These are phyloP conservation scores for Megacollybia platyphylla DNA, from an alignment of 1,284 basidiomycete genomes.

Conservation along the genomic window DNA sequence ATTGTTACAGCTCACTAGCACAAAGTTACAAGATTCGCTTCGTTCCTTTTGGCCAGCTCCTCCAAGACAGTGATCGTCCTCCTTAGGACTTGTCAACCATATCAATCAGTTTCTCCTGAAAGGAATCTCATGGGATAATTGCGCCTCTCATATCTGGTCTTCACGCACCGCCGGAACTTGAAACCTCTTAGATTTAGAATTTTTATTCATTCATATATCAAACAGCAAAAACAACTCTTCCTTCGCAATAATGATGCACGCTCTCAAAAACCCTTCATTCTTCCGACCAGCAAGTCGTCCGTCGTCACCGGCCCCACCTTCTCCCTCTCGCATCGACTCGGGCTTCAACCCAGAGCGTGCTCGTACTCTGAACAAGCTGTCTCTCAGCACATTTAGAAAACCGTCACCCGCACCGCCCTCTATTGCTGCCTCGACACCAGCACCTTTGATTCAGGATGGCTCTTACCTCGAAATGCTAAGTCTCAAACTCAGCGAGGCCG, in stretches of 20 bases:
- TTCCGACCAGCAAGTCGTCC: conserved; percentile 54
- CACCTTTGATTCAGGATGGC: conserved; percentile 55
- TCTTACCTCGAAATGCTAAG: conserved; percentile 66
- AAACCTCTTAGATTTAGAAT: conserved; percentile 1
- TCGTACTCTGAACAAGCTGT: conserved; percentile 42
- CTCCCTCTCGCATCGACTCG: conserved; percentile 25
- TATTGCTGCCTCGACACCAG: conserved; percentile 21
- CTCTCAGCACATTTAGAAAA: conserved; percentile 43
- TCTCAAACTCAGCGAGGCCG: conserved; percentile 67
- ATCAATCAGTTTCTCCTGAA: conserved; percentile 11
- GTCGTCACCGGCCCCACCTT: conserved; percentile 36
- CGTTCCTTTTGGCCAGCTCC: conserved; percentile 44
- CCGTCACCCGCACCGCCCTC: conserved; percentile 28
- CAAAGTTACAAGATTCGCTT: conserved; percentile 48
- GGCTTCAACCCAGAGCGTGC: conserved; percentile 27
- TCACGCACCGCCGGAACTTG: conserved; percentile 7
- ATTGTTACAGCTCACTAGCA: conserved; percentile 1
- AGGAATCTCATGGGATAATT: conserved; percentile 55
- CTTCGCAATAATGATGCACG: conserved; percentile 32
- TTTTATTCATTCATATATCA: background rate
- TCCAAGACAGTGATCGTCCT: conserved; percentile 62
- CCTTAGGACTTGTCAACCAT: conserved; percentile 35
- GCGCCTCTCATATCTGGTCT: conserved; percentile 12
- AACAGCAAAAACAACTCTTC: background rate
- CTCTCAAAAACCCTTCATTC: conserved; percentile 54